A percentile compares a stretch with the other conserved stretches of the same genome.
Evolutionary conservation across 1,284 basidiomycete genomes (phyloP).

Genomic region (Sanguinoderma infundibulare): DNA sequence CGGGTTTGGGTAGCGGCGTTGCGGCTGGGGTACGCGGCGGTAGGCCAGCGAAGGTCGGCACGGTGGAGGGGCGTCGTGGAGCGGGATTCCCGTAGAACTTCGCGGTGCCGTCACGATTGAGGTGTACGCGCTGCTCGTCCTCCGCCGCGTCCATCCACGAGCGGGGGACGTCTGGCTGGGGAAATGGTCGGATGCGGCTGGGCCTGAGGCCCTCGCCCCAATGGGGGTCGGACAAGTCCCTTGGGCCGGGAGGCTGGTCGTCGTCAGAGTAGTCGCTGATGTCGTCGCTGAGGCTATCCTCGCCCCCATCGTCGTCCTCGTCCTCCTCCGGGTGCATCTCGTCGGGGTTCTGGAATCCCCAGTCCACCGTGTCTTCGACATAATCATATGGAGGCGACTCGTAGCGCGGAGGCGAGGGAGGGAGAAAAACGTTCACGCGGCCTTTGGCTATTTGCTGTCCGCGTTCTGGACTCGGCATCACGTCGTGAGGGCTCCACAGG

Average conservation of each 20-base stretch:
- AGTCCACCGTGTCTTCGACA: not conserved
- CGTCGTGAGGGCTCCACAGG: conserved; percentile 2
- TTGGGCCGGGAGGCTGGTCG: not conserved
- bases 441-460: conserved; percentile 1
- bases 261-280: not conserved
- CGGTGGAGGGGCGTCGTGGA: not conserved
- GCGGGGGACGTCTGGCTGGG: not conserved
- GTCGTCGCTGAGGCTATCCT: too few relatives aligned
- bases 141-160: not conserved
- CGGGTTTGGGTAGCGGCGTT: not conserved
- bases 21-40: not conserved
- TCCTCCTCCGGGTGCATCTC: not conserved
- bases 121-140: not conserved
- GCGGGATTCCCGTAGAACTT: not conserved
- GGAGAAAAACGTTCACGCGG: conserved; percentile 21
- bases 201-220: not conserved
- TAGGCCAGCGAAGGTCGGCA: not conserved
- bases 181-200: not conserved
- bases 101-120: not conserved
- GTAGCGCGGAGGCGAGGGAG: not conserved
- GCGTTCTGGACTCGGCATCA: not conserved
- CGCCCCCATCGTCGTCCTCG: not conserved
- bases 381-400: not conserved
- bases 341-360: not conserved
- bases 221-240: not conserved